Evolutionary conservation across 345 rosid species (phyloP).

Genomic region (Acer negundo): DNA sequence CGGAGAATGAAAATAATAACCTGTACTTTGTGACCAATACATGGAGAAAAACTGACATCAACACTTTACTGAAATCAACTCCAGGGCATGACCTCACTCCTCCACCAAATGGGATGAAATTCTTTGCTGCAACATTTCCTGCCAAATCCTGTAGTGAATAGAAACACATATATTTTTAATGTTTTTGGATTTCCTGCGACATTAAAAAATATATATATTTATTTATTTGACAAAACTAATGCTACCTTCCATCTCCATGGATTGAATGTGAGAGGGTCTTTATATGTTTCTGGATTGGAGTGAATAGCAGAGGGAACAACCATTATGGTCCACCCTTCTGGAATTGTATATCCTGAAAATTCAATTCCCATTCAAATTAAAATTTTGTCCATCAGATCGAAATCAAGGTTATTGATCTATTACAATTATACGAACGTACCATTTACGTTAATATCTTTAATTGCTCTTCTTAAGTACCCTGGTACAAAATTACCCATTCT

Average conservation of each 20-base stretch:
- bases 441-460: conserved; percentile 20
- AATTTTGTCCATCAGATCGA: neutral
- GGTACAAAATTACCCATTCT: conserved; percentile 26
- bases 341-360: conserved; percentile 34
- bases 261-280: conserved; percentile 28
- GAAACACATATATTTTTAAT: no score
- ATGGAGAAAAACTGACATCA: conserved; percentile 27
- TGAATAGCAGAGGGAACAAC: conserved; percentile 27
- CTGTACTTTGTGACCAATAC: conserved; percentile 26
- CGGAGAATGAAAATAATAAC: neutral
- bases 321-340: conserved; percentile 33
- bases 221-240: neutral
- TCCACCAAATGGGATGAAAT: conserved; percentile 28
- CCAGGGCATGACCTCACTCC: conserved; percentile 32
- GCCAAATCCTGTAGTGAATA: conserved; percentile 17
- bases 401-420: neutral
- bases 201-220: no score
- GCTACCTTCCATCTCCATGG: conserved; percentile 33
- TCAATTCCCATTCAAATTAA: neutral
- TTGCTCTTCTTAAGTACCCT: conserved; percentile 28
- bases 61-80: conserved; percentile 28
- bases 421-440: neutral
- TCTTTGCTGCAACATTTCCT: conserved; percentile 11
- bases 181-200: no score
- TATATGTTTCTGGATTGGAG: conserved; percentile 21